Percentiles rank a stretch among this genome's conserved stretches.
phyloP scores from a whole-genome alignment of 192 early-diverging fungal genomes.

The Podila verticillata region DNA sequence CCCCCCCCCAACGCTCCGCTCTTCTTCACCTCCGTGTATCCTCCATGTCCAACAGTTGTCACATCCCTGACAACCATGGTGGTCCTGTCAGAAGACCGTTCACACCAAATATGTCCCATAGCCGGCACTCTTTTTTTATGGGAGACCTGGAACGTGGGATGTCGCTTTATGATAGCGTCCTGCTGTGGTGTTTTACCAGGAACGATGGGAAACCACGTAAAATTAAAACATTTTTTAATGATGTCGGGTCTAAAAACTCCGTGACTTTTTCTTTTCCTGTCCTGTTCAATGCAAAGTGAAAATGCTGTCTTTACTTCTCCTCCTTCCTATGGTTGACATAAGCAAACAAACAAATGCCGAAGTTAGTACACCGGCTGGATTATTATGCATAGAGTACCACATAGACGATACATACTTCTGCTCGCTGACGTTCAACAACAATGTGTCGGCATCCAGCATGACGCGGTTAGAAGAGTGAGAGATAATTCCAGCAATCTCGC shows the following conservation, averaged over 20 bases:
- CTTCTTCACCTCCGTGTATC: no score
- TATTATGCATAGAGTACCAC: neutral
- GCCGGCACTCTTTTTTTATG: no score
- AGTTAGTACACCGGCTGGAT: neutral
- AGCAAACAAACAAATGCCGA: no score
- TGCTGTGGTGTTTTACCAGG: no score
- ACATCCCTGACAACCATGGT: no score
- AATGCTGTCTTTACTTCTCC: neutral
- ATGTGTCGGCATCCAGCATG: constrained; percentile 87
- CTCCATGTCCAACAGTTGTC: no score
- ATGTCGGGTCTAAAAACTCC: neutral
- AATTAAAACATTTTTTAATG: neutral
- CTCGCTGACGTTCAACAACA: constrained; percentile 88
- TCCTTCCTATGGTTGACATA: neutral
- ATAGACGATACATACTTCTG: constrained; percentile 27
- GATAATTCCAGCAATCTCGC: constrained; percentile 89
- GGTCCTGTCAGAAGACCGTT: no score
- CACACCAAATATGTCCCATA: no score
- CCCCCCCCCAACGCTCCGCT: no score
- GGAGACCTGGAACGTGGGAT: no score
- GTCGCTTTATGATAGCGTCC: no score
- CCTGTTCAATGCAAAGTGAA: neutral
- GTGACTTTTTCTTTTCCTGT: neutral
- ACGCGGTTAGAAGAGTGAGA: constrained; percentile 86
- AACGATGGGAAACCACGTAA: no score